phyloP scores from a whole-genome alignment of 2,329 filamentous ascomycete genomes.

The Macroventuria anomochaeta region DNA sequence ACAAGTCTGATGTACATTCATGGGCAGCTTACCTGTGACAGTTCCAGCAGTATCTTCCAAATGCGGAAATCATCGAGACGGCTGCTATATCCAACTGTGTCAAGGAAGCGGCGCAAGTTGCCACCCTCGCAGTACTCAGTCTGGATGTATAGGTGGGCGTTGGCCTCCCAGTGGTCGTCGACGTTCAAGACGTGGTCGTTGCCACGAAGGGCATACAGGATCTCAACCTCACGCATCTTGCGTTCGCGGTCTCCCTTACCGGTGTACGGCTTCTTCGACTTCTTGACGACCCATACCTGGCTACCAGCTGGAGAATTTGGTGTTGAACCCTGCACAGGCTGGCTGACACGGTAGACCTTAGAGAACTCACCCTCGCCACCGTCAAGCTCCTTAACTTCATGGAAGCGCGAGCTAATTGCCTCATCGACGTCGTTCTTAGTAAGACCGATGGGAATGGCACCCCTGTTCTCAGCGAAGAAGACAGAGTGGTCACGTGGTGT shows the following conservation, averaged over 20 bases:
- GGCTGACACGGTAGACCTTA: slow-evolving; percentile 81
- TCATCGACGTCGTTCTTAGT: slow-evolving; percentile 78
- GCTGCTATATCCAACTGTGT: slow-evolving; percentile 80
- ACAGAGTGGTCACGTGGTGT: slow-evolving; percentile 64
- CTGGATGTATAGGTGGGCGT: slow-evolving; percentile 90
- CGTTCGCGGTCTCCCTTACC: slow-evolving; percentile 80
- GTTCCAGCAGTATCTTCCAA: slow-evolving; percentile 94
- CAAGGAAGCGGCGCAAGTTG: slow-evolving; percentile 83
- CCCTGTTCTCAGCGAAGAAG: slow-evolving; percentile 64
- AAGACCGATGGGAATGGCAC: slow-evolving; percentile 66
- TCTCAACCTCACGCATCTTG: slow-evolving; percentile 83
- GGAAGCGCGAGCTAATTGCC: slow-evolving; percentile 76
- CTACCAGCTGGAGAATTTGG: slow-evolving; percentile 34
- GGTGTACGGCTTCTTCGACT: slow-evolving; percentile 79
- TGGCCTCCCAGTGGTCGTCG: slow-evolving; percentile 85
- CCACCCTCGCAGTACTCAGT: slow-evolving; percentile 97
- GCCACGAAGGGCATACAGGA: slow-evolving; percentile 76
- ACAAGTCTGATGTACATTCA: not conserved
- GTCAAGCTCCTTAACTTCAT: slow-evolving; percentile 74
- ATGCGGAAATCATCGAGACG: slow-evolving; percentile 96
- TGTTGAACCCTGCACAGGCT: slow-evolving; percentile 47
- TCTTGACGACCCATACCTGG: slow-evolving; percentile 88
- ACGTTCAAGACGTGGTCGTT: slow-evolving; percentile 87
- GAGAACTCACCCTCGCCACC: slow-evolving; percentile 89
- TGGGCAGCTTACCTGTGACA: slow-evolving; percentile 71